Base-by-base conservation (phyloP, 176 grass and related monocot genomes). In the Phoenix roebelenii region DNA sequence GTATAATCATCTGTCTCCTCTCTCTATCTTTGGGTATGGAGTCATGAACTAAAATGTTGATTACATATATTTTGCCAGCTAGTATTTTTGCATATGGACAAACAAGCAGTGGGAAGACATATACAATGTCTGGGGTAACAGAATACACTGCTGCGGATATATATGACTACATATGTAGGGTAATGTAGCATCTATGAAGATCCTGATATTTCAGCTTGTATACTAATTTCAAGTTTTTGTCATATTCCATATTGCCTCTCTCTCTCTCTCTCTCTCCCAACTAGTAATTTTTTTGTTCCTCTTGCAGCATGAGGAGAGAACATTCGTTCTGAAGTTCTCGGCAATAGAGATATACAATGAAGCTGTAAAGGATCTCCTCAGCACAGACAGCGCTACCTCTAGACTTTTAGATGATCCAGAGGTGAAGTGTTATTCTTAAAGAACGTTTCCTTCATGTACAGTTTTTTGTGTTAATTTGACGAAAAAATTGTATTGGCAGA, bases 81-180 rank as follows among this genome's bases (percentile, higher is more conserved):
- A 92, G 84, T 76, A 83, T 97, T 75, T 97, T 97, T 74, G 93
- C 93, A 59, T 97, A 97, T 83, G 93, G 93, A 53, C 93, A 97
- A 91, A 97, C 93, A 82, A 88, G 93, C 66, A 92, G 93, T 72
- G 93, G 93, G 26, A 97, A 97, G 67, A 97, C 93, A 57, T 92
- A 97, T 66, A 97, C 93, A 30, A 97, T 97, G 93, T 88, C 73
- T 32, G 93, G 93, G 50, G 92, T 97, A 71, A 92, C 84, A 9
- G 84, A 92, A 68, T 80, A 80, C 65, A 83, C 93, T 67, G 84
- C 85, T 55, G 67, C 79, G 54, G 93, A 97, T 71, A 88, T 97
- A 69, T 97, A 97, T 44, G 93, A 88, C 61, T 97, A 97, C 63
- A 97, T 92, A 74, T 68, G 55, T 63, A 88, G 76, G 87, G 93